A percentile compares a stretch with the other conserved stretches of the same genome.
phyloP scores from a whole-genome alignment of 1,284 basidiomycete species.

The Fomes fomentarius region DNA sequence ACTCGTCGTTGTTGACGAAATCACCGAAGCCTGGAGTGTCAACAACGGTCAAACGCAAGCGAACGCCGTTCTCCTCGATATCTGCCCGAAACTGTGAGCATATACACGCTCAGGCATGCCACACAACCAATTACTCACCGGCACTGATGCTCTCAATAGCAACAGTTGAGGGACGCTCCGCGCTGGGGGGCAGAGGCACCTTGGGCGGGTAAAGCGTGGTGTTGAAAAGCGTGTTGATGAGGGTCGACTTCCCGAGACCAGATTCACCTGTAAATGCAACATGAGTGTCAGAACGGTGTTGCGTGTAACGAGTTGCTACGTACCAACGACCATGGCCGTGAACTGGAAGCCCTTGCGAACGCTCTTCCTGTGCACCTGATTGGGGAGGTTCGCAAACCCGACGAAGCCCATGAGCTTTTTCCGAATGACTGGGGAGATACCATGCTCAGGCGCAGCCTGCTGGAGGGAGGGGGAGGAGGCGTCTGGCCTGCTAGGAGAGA shows the following conservation, averaged over 20 bases:
- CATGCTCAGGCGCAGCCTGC: constrained; percentile 41
- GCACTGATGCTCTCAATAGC: constrained; percentile 96
- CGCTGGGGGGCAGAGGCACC: constrained; percentile 79
- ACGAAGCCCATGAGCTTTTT: constrained; percentile 94
- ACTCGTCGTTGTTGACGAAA: constrained; percentile 97
- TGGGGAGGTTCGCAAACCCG: constrained; percentile 91
- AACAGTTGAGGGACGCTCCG: constrained; percentile 89
- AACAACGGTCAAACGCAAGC: constrained; percentile 94
- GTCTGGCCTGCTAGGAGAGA: constrained; percentile 53
- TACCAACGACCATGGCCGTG: constrained; percentile 96
- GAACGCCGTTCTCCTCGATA: constrained; percentile 96
- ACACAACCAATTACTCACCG: constrained; percentile 54
- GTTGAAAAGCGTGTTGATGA: constrained; percentile 98
- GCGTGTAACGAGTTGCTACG: constrained; percentile 43
- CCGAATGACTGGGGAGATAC: constrained; percentile 70
- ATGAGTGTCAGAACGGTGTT: constrained; percentile 19
- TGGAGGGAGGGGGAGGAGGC: constrained; percentile 63
- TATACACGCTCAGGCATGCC: constrained; percentile 26
- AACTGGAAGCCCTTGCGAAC: constrained; percentile 97
- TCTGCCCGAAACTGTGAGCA: constrained; percentile 52
- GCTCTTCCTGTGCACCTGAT: constrained; percentile 97
- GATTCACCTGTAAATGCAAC: constrained; percentile 77
- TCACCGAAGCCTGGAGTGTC: constrained; percentile 97
- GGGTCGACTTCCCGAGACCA: constrained; percentile 95
- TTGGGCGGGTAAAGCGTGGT: constrained; percentile 91